Evolutionary conservation across 139 green algal species (phyloP), one percentile per base, ranked within the genome.

Genomic region (Asterochloris sp.): DNA sequence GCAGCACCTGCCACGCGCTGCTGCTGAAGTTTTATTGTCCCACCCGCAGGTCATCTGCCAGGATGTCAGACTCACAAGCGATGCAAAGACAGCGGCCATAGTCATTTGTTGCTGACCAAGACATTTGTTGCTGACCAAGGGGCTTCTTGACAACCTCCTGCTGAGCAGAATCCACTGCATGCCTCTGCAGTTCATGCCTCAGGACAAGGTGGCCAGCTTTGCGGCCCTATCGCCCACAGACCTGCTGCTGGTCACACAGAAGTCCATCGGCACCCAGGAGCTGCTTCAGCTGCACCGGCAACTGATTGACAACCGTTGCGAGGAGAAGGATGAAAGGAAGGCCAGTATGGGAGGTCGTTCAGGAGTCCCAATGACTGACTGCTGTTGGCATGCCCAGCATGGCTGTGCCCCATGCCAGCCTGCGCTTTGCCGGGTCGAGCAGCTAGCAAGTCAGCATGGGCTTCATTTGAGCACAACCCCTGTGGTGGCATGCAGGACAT

Each of bases 191-290:
- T 98, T 99, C 82, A 91, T 99, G 79, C 96, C 95, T 13, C 96
- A 99, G 89, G 96, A 99, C 88, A 92, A 93, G 78, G 96, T 99
- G 66, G 85, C 88, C 12, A 90, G 94, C 78, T 99, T 99, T 89
- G 92, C 97, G 0, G 82, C 83, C 6, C 87, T 99, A 86, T 91
- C 92, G 73, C 86, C 91, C 0, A 81, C 87, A 12, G 83, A 97
- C 86, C 90, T 99, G 73, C 92, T 99, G 82, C 29, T 84, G 62
- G 93, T 95, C 23, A 99, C 97, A 0, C 89, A 99, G 88, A 95
- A 91, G 83, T 94, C 96, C 9, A 90, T 98, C 12, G 96, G 91
- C 6, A 91, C 97, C 73, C 79, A 83, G 0, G 62, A 86, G 63
- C 86, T 99, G 82, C 83, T 92, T 69, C 69, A 94, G 12, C 80